These are phyloP conservation scores for Debaryomyces sp. DNA, from an alignment of 1,139 yeast species.

Conservation along the genomic window DNA sequence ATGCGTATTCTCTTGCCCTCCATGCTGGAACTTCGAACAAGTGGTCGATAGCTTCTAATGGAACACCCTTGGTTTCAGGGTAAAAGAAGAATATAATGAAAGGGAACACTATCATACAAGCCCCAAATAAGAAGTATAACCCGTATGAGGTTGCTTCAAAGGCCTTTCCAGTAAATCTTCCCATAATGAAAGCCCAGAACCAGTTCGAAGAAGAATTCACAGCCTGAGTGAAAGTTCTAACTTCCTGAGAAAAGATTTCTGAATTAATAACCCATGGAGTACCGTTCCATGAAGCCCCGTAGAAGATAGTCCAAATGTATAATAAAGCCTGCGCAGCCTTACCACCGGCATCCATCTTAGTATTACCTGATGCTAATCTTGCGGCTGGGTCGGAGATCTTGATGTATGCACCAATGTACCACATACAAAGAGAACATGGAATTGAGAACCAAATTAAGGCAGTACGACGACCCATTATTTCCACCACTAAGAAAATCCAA, in stretches of 20 bases:
- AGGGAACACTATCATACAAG: slow-evolving; percentile 36
- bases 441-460: slow-evolving; percentile 44
- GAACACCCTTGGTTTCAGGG: slow-evolving; percentile 50
- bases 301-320: slow-evolving; percentile 49
- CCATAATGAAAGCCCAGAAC: slow-evolving; percentile 54
- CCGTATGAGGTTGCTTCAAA: slow-evolving; percentile 44
- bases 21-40: slow-evolving; percentile 41
- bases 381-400: slow-evolving; percentile 41
- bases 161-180: slow-evolving; percentile 48
- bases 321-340: slow-evolving; percentile 51
- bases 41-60: slow-evolving; percentile 45
- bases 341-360: slow-evolving; percentile 38
- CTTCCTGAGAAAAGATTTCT: slow-evolving; percentile 46
- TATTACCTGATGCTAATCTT: slow-evolving; percentile 27
- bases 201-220: slow-evolving; percentile 49
- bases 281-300: slow-evolving; percentile 49
- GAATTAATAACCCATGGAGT: slow-evolving; percentile 53
- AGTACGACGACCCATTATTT: slow-evolving; percentile 48
- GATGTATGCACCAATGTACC: slow-evolving; percentile 53
- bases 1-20: slow-evolving; percentile 28
- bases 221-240: slow-evolving; percentile 45
- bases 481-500: slow-evolving; percentile 51
- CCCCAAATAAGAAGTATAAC: slow-evolving; percentile 46
- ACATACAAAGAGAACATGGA: slow-evolving; percentile 52
- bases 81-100: slow-evolving; percentile 37